Conservation (phyloP, 441 rosid species). For the Brassica balearica region DNA sequence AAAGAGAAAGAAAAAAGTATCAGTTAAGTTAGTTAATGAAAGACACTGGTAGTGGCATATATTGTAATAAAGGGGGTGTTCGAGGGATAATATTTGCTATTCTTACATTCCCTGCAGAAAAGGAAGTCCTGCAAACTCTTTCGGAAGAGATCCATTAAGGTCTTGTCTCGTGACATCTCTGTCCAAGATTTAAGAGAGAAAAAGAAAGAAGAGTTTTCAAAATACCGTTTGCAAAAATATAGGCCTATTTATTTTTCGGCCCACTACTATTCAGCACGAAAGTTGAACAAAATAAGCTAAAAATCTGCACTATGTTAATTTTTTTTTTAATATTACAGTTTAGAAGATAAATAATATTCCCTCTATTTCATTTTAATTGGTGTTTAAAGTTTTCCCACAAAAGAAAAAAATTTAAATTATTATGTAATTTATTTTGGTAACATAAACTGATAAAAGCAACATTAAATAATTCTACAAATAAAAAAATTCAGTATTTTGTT, state of each 20-base stretch:
- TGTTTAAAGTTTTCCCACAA: too few relatives aligned
- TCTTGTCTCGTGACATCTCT: constrained; percentile 53
- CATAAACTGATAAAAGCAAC: too few relatives aligned
- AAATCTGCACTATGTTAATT: too few relatives aligned
- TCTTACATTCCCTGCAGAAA: constrained; percentile 55
- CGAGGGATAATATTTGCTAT: not conserved
- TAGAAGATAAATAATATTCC: too few relatives aligned
- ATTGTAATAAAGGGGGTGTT: not conserved
- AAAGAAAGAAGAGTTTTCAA: not conserved
- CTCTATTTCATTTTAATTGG: too few relatives aligned
- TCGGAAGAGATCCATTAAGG: constrained; percentile 57
- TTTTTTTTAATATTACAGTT: too few relatives aligned
- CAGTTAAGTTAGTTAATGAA: constrained; percentile 17
- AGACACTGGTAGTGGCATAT: not conserved
- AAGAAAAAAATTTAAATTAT: too few relatives aligned
- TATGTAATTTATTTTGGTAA: too few relatives aligned
- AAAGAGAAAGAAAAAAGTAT: constrained; percentile 10
- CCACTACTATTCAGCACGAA: not conserved
- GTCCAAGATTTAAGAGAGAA: constrained; percentile 19
- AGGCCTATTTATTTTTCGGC: constrained; percentile 11
- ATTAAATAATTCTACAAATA: too few relatives aligned
- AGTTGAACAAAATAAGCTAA: too few relatives aligned
- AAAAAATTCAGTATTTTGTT: too few relatives aligned
- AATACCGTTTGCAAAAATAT: not conserved
- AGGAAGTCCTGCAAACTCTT: constrained; percentile 52